Base-by-base conservation (phyloP, 495 filamentous ascomycete species). In the Daldinia vernicosa region DNA sequence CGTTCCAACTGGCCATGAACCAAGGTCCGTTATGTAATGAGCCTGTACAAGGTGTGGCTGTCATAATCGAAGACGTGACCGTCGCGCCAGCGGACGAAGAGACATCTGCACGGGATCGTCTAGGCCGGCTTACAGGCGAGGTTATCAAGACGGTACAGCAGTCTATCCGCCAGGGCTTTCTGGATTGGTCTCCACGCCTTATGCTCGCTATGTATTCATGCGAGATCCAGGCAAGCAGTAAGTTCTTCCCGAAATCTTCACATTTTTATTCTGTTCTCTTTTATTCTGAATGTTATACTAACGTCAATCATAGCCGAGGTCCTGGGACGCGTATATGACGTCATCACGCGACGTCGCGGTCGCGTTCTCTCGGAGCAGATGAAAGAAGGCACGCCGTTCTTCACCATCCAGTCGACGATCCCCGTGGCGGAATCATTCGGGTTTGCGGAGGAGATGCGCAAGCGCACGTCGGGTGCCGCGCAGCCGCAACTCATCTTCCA, bases 121-220 rank as follows among this genome's bases (percentile, higher is more conserved):
- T 94, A n/a, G 91, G 92, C 72, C 89, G 93, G 6, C 82, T 97
- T 0, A 97, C 93, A 0, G 94, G 95, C 50, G 95, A 97, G 79
- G 87, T 95, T 15, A 96, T 99, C 79, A 91, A 92, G 75, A 89
- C 92, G 1, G 90, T 94, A 4, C 93, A 93, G 55, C 89, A 92
- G 37, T 88, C 92, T n/a, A 95, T 98, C 69, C 86, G 88, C 17
- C 88, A 91, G 74, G 95, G 90, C 15, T 97, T 98, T 83, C 81
- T 97, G 3, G 96, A 98, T 84, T 99, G 95, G 95, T 94, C 90
- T 62, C 94, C 96, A 0, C 88, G 95, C 1, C 84, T 99, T 30
- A 86, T 98, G 84, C 89, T 98, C 55, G 94, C 95, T n/a, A 98
- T 98, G 93, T 99, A 99, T 82, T 93, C 90, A 60, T 95, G 93